A percentile compares a stretch with the other conserved stretches of the same genome.
Evolutionary conservation across 129 eudicot genomes (phyloP).

Genomic region (Centaurea solstitialis): DNA sequence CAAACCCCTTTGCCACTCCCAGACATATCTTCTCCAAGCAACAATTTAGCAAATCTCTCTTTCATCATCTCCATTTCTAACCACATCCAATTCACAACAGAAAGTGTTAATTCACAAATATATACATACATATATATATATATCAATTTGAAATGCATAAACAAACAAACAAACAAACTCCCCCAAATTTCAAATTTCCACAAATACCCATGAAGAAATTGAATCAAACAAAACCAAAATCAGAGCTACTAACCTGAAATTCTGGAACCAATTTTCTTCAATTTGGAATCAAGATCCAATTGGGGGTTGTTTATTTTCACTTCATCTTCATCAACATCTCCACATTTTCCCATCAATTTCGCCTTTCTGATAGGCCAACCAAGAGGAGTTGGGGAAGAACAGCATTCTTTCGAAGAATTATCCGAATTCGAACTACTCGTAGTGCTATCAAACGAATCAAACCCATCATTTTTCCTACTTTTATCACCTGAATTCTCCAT

Average conservation of each 20-base stretch:
- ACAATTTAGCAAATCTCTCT: slow-evolving; percentile 81
- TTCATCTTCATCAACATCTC: slow-evolving; percentile 39
- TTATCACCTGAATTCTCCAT: slow-evolving; percentile 39
- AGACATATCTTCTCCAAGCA: slow-evolving; percentile 97
- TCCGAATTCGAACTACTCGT: slow-evolving; percentile 42
- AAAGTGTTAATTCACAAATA: not conserved
- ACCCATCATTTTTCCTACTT: slow-evolving; percentile 34
- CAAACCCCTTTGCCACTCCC: slow-evolving; percentile 97
- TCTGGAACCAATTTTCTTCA: slow-evolving; percentile 42
- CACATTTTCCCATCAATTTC: slow-evolving; percentile 25
- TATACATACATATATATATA: too few relatives aligned
- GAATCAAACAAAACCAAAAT: not conserved
- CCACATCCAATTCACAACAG: slow-evolving; percentile 10
- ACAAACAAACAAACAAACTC: not conserved
- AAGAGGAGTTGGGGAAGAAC: slow-evolving; percentile 47
- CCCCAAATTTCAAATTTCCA: not conserved
- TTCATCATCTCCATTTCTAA: slow-evolving; percentile 86
- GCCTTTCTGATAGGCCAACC: slow-evolving; percentile 85
- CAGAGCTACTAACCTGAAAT: slow-evolving; percentile 51
- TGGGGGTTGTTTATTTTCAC: slow-evolving; percentile 23
- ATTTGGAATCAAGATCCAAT: slow-evolving; percentile 30
- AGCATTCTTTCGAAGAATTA: slow-evolving; percentile 25
- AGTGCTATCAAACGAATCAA: slow-evolving; percentile 38
- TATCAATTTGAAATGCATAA: not conserved
- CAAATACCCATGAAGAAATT: too few relatives aligned